Base-by-base conservation (phyloP, 495 filamentous ascomycete species). In the Xylaria nigripes region DNA sequence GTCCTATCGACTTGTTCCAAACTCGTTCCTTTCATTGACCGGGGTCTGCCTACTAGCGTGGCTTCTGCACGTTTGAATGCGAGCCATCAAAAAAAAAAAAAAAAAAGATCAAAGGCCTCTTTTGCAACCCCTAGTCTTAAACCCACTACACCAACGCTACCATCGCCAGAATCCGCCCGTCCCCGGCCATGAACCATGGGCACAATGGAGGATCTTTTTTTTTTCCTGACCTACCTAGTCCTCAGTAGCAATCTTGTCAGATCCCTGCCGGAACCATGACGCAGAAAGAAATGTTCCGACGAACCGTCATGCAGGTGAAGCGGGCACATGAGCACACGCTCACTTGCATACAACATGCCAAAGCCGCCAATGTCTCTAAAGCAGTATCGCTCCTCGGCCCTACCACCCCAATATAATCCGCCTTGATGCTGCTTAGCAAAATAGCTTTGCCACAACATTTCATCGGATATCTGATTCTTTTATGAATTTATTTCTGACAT, bases 191-290 rank as follows among this genome's bases (percentile, higher is more conserved):
- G 61, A 57, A 57, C 55, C 59, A 56, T 62, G 51, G 48, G 55
- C 58, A 64, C 61, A 64, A 62, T 67, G 61, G 60, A 48, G 45
- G 59, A 64, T 67, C 61, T 57, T 60, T 64, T 62, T 64, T 59
- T 64, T n/a, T n/a, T n/a, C n/a, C n/a, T n/a, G n/a, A n/a, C n/a
- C n/a, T 61, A 49, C 53, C 53, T 50, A 32, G 29, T 30, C 24
- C 40, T 3, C n/a, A 25, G 46, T 45, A 43, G 45, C 53, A 55
- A 55, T 55, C 50, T 56, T 48, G 45, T 45, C 57, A 62, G 61
- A 68, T 61, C 65, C 65, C 65, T 68, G 62, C 65, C 60, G 60
- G 60, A 65, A 63, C 65, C 65, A 65, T 68, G 65, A 68, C 65
- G 65, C 65, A 68, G 65, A 58, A 56, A 58, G 62, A 56, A 62